These are phyloP conservation scores for Rubus parviflorus DNA, from an alignment of 306 rosid species.

Conservation along the genomic window DNA sequence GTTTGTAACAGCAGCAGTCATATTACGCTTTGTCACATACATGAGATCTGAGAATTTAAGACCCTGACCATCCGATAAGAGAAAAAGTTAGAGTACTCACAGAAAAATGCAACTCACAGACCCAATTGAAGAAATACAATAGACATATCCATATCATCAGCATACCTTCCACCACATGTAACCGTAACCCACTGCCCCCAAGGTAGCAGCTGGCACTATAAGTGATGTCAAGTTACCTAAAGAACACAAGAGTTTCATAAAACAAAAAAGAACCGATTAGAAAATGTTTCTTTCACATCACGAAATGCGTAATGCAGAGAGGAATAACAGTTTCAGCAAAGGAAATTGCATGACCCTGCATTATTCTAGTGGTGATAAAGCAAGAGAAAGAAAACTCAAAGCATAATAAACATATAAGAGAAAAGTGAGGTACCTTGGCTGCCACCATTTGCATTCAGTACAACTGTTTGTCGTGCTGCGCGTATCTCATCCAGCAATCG, in stretches of 20 bases:
- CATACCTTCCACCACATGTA: conserved; percentile 99
- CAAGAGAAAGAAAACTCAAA: neutral
- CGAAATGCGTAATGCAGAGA: neutral
- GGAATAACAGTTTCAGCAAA: neutral
- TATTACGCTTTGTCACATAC: conserved; percentile 87
- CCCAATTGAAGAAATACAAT: conserved; percentile 2
- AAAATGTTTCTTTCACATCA: neutral
- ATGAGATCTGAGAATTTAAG: conserved; percentile 82
- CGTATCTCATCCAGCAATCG: conserved; percentile 71
- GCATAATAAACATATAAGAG: neutral
- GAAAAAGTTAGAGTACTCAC: conserved; percentile 2
- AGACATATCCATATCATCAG: conserved; percentile 4
- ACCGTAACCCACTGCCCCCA: conserved; percentile 86
- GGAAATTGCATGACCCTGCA: too few relatives aligned
- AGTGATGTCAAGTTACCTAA: conserved; percentile 74
- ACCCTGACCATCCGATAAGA: conserved; percentile 55
- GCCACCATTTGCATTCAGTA: conserved; percentile 65
- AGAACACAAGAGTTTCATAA: conserved; percentile 2
- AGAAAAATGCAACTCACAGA: conserved; percentile 8
- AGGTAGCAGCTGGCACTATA: conserved; percentile 71
- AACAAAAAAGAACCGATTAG: neutral
- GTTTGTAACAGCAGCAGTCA: conserved; percentile 85
- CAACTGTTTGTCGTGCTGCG: conserved; percentile 51
- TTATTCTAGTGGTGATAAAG: too few relatives aligned
- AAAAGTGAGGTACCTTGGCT: conserved; percentile 43